Conservation (phyloP, 352 stramenopile species). For the Phytophthora tentaculata region DNA sequence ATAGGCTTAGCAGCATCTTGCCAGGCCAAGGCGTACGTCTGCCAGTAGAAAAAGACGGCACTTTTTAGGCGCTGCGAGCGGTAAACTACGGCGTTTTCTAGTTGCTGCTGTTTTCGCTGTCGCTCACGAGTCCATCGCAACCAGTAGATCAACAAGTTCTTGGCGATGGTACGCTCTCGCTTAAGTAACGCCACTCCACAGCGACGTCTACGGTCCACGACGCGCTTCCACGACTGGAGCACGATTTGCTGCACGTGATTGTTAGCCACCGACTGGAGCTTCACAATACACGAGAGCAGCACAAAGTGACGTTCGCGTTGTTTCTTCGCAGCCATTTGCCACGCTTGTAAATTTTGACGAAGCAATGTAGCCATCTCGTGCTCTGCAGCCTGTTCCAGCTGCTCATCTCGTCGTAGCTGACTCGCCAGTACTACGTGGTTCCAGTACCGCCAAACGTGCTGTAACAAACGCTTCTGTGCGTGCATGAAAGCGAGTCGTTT, state of each 20-base stretch:
- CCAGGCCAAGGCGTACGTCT: slow-evolving; percentile 79
- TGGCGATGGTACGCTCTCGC: slow-evolving; percentile 4
- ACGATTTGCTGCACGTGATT: slow-evolving; percentile 28
- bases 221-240: slow-evolving; percentile 27
- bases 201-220: slow-evolving; percentile 11
- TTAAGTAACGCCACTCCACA: slow-evolving; percentile 10
- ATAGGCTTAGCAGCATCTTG: slow-evolving; percentile 46
- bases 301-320: slow-evolving; percentile 50
- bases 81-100: slow-evolving; percentile 35
- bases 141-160: slow-evolving; percentile 24
- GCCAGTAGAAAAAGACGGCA: slow-evolving; percentile 71
- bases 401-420: slow-evolving; percentile 14
- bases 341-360: slow-evolving; percentile 14
- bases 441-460: slow-evolving; percentile 17
- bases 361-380: slow-evolving; percentile 7
- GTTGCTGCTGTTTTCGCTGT: slow-evolving; percentile 18
- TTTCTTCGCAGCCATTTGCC: slow-evolving; percentile 26
- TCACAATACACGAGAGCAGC: slow-evolving; percentile 60
- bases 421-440: background rate
- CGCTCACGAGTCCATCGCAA: background rate
- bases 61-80: slow-evolving; percentile 39
- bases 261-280: slow-evolving; percentile 39
- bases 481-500: slow-evolving; percentile 17
- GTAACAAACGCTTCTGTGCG: slow-evolving; percentile 11
- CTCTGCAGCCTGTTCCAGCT: slow-evolving; percentile 13